Evolutionary conservation across 2,329 filamentous ascomycete species (phyloP).

Genomic region (Cryphonectria parasitica): DNA sequence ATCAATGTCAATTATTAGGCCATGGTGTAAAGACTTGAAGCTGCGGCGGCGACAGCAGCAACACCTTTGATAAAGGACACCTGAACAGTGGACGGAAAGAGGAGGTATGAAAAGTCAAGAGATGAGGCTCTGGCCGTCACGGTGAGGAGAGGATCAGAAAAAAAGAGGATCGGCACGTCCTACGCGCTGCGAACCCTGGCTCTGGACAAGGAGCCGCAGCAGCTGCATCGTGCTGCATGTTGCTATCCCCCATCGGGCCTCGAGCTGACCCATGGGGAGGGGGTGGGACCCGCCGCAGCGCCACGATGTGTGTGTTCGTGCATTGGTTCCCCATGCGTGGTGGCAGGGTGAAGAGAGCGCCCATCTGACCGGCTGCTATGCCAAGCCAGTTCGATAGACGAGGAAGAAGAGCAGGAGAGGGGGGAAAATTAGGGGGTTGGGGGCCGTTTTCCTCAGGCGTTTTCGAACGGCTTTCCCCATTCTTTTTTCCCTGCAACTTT

Average conservation of each 20-base stretch:
- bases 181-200: not conserved
- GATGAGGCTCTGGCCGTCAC: slow-evolving; percentile 14
- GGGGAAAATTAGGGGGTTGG: not conserved
- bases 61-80: not conserved
- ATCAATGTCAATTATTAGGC: not conserved
- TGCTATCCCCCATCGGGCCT: slow-evolving; percentile 25
- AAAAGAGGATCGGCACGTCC: not conserved
- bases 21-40: not conserved
- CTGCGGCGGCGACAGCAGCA: not conserved
- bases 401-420: not conserved
- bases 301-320: slow-evolving; percentile 7
- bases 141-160: not conserved
- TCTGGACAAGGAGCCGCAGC: slow-evolving; percentile 17
- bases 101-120: not conserved
- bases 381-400: not conserved
- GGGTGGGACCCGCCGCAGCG: not conserved
- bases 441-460: too few species aligned
- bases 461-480: too few species aligned
- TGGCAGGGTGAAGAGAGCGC: not conserved
- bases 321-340: not conserved
- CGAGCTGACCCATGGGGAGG: slow-evolving; percentile 2
- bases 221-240: slow-evolving; percentile 23
- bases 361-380: not conserved
- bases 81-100: not conserved
- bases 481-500: too few species aligned